These are phyloP conservation scores for Mortierella alpina DNA, from an alignment of 192 early-diverging fungal species.

Conservation along the genomic window DNA sequence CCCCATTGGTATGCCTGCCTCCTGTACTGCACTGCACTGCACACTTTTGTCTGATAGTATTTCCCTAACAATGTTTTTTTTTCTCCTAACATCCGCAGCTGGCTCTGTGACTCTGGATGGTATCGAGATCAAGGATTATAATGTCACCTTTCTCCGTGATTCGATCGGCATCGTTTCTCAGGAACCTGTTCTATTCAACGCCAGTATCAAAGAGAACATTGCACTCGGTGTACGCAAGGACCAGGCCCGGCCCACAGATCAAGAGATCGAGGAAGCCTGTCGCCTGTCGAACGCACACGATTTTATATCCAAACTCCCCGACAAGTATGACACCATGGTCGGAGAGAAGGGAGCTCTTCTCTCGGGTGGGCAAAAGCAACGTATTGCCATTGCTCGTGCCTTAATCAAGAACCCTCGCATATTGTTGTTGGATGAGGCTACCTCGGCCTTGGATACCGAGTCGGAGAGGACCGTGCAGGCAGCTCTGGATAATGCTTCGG, in stretches of 20 bases:
- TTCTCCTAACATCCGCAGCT: neutral
- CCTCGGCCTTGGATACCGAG: constrained; percentile 80
- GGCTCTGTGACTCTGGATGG: constrained; percentile 82
- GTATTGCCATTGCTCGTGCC: constrained; percentile 91
- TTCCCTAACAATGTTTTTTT: neutral
- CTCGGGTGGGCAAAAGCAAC: constrained; percentile 64
- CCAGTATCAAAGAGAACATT: constrained; percentile 86
- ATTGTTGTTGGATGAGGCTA: constrained; percentile 83
- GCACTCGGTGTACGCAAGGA: constrained; percentile 67
- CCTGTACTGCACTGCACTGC: neutral
- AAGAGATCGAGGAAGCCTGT: constrained; percentile 77
- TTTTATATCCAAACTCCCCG: constrained; percentile 86
- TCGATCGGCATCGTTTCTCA: constrained; percentile 92
- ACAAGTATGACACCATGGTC: constrained; percentile 84
- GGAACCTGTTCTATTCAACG: constrained; percentile 91
- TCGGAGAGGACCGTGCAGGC: constrained; percentile 74
- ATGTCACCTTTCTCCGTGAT: constrained; percentile 84
- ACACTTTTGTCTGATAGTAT: neutral
- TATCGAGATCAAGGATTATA: constrained; percentile 76
- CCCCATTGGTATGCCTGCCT: constrained; percentile 35
- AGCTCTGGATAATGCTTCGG: constrained; percentile 65
- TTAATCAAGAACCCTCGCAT: constrained; percentile 81
- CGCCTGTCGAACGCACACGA: constrained; percentile 81
- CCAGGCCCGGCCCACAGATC: constrained; percentile 62
- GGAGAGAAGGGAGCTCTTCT: constrained; percentile 74